Conservation (phyloP, 2,329 filamentous ascomycete species). For the Paecilomyces dactylethromorphus region DNA sequence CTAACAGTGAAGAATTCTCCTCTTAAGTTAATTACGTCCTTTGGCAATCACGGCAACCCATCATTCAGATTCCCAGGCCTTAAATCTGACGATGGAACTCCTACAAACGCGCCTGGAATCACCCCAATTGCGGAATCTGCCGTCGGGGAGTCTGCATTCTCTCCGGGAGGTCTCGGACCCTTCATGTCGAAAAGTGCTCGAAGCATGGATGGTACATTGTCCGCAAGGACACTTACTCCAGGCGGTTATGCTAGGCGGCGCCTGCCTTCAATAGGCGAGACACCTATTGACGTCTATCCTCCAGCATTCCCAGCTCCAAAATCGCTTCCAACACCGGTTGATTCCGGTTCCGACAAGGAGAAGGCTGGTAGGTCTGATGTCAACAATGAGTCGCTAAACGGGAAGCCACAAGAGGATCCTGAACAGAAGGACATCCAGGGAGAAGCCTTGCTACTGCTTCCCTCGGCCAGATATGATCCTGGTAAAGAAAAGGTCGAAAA, state of each 20-base stretch:
- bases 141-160: conserved; percentile 52
- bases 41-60: conserved; percentile 46
- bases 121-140: conserved; percentile 84
- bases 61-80: conserved; percentile 59
- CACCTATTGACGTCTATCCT: conserved; percentile 47
- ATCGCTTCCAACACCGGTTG: conserved; percentile 36
- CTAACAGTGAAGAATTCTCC: conserved; percentile 72
- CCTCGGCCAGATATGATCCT: conserved; percentile 41
- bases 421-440: conserved; percentile 2
- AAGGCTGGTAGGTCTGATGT: conserved; percentile 22
- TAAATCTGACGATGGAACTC: conserved; percentile 56
- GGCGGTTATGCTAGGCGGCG: conserved; percentile 57
- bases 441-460: conserved; percentile 33
- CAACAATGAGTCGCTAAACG: conserved; percentile 19
- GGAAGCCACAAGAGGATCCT: conserved; percentile 14
- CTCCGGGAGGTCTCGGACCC: conserved; percentile 61
- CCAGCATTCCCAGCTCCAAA: conserved; percentile 34
- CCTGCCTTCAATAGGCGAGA: conserved; percentile 74
- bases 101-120: conserved; percentile 67
- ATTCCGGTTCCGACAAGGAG: conserved; percentile 44
- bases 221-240: conserved; percentile 57
- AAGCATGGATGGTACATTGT: conserved; percentile 63
- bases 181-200: conserved; percentile 53
- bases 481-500: conserved; percentile 28
- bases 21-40: conserved; percentile 86